A percentile compares a stretch with the other conserved stretches of the same genome.
Conservation (phyloP, 2,329 filamentous ascomycete species). For the Dothideomycetidae sp. region DNA sequence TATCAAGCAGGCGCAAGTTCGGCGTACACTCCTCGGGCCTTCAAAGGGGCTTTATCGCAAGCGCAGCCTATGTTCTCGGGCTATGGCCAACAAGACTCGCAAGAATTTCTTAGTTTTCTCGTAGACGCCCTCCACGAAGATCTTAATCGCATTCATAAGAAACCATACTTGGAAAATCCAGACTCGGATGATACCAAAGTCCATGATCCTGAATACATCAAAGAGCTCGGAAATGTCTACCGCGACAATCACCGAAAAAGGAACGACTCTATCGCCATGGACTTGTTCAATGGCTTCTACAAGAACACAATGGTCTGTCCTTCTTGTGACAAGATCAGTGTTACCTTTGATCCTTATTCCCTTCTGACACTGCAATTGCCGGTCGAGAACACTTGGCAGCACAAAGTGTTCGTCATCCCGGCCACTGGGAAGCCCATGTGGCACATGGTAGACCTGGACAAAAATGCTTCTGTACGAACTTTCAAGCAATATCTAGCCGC, state of each 20-base stretch:
- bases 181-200: constrained; percentile 97
- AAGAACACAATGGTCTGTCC: constrained; percentile 94
- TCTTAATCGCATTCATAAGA: constrained; percentile 82
- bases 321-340: constrained; percentile 83
- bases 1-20: constrained; percentile 53
- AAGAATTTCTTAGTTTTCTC: constrained; percentile 90
- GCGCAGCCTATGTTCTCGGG: constrained; percentile 80
- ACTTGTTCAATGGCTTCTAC: constrained; percentile 95
- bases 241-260: constrained; percentile 85
- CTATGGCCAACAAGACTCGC: constrained; percentile 92
- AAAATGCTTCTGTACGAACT: constrained; percentile 52
- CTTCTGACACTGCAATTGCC: constrained; percentile 84
- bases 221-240: constrained; percentile 71
- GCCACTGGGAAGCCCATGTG: constrained; percentile 55
- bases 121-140: constrained; percentile 93
- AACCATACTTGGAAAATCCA: constrained; percentile 94
- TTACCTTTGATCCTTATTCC: constrained; percentile 96
- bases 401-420: constrained; percentile 63
- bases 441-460: constrained; percentile 67
- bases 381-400: constrained; percentile 67
- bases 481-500: constrained; percentile 50
- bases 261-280: constrained; percentile 89
- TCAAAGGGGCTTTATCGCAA: constrained; percentile 69
- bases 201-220: constrained; percentile 63
- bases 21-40: constrained; percentile 64